Base-by-base conservation (phyloP, 2,329 filamentous ascomycete species). In the Pestalotiopsis sp. region DNA sequence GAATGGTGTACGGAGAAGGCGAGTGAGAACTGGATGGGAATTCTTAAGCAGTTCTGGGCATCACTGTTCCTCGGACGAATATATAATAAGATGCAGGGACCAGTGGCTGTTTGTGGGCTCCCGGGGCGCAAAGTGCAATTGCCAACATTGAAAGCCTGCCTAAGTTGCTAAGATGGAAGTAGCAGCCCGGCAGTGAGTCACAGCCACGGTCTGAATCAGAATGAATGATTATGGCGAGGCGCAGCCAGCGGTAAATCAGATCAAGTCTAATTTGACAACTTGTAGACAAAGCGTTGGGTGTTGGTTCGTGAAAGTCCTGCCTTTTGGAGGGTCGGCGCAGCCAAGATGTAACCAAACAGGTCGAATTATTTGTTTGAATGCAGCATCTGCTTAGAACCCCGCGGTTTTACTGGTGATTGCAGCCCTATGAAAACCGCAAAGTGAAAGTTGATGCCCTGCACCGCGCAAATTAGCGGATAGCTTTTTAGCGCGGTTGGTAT, bases 391-490 rank as follows among this genome's bases (percentile, higher is more conserved):
- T 41, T 49, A 45, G 39, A 14, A 49, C 41, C 38, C 61, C 61
- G n/a, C 41, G n/a, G 20, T 64, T 49, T 49, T 45, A 64, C 25
- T 64, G 61, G 61, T 49, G 61, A 64, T 64, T 64, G 61, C 38
- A 64, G 61, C 61, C 61, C 61, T 64, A 64, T 64, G 61, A 52
- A 14, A 64, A 27, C 61, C 31, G 61, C 31, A 36, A 36, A 36
- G 7, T 36, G 31, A 9, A 52, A n/a, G 61, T 27, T 64, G 61
- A 64, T 64, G 38, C 59, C 59, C 59, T 62, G 59, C 59, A 62
- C 59, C 20, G 41, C 17, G 17, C 36, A 62, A 31, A 38, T 36
- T 62, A 39, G 59, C 36, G 59, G 45, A 5, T 23, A 13, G 41
- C 17, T 36, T 36, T 36, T 36, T 36, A 36, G 31, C 31, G 31